phyloP scores from a whole-genome alignment of 2,329 filamentous ascomycete genomes.

The Sclerotinia sclerotiorum region DNA sequence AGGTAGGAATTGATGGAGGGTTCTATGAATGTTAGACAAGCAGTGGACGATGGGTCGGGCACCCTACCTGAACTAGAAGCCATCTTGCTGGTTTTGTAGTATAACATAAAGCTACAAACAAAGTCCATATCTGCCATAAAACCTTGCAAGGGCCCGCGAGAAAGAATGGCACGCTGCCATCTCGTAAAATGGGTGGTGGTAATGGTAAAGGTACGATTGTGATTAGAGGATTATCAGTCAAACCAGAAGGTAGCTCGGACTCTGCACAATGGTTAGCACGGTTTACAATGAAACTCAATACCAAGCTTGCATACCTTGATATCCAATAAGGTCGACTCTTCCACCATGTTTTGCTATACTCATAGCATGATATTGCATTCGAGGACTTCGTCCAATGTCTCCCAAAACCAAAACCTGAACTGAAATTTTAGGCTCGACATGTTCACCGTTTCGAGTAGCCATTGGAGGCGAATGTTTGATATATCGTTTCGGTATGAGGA shows the following conservation, averaged over 20 bases:
- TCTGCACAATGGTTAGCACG: conserved; percentile 50
- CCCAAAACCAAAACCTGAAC: conserved; percentile 89
- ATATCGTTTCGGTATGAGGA: conserved; percentile 44
- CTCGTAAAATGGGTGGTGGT: conserved; percentile 66
- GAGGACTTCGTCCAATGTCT: conserved; percentile 91
- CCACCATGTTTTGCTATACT: conserved; percentile 84
- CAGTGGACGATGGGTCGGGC: not conserved
- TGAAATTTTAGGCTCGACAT: conserved; percentile 45
- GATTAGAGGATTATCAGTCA: conserved; percentile 68
- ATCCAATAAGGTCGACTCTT: conserved; percentile 82
- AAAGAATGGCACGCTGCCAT: conserved; percentile 72
- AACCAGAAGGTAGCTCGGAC: conserved; percentile 76
- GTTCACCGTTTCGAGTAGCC: conserved; percentile 32
- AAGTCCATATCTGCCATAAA: conserved; percentile 71
- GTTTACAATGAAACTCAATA: not conserved
- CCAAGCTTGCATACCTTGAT: conserved; percentile 59
- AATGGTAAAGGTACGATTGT: conserved; percentile 67
- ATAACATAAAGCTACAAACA: conserved; percentile 74
- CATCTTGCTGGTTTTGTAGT: conserved; percentile 71
- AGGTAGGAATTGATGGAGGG: conserved; percentile 89
- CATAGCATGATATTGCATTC: conserved; percentile 97
- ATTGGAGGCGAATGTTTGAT: conserved; percentile 41
- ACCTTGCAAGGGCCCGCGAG: conserved; percentile 81
- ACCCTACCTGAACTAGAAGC: conserved; percentile 63
- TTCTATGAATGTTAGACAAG: conserved; percentile 60